Evolutionary conservation across 2,329 filamentous ascomycete species (phyloP).

Genomic region (Ceratocystis diversiconidia): DNA sequence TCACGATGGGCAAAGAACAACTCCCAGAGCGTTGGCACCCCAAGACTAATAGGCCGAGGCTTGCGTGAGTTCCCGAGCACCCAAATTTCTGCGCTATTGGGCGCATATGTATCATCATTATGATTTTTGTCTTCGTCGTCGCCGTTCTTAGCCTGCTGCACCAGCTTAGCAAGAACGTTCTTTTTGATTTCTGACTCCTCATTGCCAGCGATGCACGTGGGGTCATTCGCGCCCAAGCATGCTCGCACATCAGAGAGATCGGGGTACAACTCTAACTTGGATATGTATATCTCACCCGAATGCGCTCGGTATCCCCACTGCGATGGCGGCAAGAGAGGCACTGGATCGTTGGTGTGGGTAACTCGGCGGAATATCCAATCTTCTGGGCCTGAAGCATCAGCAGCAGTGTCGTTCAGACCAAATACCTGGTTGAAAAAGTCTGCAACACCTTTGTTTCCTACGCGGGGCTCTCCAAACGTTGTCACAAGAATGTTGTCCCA

Average conservation of each 20-base stretch:
- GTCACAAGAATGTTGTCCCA: slow-evolving; percentile 65
- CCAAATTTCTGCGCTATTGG: slow-evolving; percentile 29
- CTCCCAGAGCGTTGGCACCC: slow-evolving; percentile 60
- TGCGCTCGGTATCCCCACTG: slow-evolving; percentile 86
- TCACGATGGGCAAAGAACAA: slow-evolving; percentile 87
- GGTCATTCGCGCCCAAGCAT: slow-evolving; percentile 60
- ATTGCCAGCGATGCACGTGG: slow-evolving; percentile 52
- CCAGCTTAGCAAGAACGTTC: slow-evolving; percentile 5
- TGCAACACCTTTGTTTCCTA: slow-evolving; percentile 44
- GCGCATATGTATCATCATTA: neutral
- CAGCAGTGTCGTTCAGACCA: slow-evolving; percentile 26
- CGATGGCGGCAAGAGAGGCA: slow-evolving; percentile 68
- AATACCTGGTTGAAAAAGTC: slow-evolving; percentile 42
- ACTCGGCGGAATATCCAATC: slow-evolving; percentile 52
- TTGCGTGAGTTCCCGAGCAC: slow-evolving; percentile 27
- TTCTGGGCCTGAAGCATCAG: slow-evolving; percentile 23
- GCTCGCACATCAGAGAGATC: slow-evolving; percentile 50
- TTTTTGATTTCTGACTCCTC: slow-evolving; percentile 9
- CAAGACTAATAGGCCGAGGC: slow-evolving; percentile 10
- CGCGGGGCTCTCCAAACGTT: slow-evolving; percentile 78
- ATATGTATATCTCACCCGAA: slow-evolving; percentile 76
- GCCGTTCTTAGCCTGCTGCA: neutral
- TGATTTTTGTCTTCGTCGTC: no score
- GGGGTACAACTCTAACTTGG: slow-evolving; percentile 55
- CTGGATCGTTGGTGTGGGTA: slow-evolving; percentile 75